Evolutionary conservation across 805 yeast species (phyloP).

Genomic region (Candida schatavii): DNA sequence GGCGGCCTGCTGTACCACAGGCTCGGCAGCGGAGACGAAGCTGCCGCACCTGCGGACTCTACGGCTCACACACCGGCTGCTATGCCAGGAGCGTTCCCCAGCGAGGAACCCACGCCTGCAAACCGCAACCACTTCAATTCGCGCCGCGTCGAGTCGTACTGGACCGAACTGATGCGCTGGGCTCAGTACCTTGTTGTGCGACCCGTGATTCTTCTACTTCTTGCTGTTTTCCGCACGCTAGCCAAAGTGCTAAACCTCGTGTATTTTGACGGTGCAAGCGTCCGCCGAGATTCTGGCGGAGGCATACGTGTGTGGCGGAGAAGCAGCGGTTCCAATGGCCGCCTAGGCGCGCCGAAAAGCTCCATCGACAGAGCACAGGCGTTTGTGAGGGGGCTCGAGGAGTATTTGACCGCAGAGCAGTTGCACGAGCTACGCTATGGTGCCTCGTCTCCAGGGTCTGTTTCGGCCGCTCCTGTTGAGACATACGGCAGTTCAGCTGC

Average conservation of each 20-base stretch:
- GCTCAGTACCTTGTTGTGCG: slow-evolving; percentile 17
- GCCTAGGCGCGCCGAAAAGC: slow-evolving; percentile 20
- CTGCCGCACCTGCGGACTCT: neutral
- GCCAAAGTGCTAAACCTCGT: slow-evolving; percentile 22
- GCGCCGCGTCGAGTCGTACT: slow-evolving; percentile 9
- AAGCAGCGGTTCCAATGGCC: neutral
- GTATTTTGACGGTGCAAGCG: slow-evolving; percentile 14
- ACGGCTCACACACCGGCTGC: neutral
- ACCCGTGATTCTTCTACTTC: slow-evolving; percentile 23
- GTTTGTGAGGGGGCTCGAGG: slow-evolving; percentile 53
- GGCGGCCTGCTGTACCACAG: neutral
- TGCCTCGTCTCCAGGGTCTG: too few species aligned
- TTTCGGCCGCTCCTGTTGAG: too few species aligned
- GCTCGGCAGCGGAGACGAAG: neutral
- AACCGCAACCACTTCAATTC: slow-evolving; percentile 17
- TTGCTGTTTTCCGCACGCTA: slow-evolving; percentile 20
- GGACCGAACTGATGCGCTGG: slow-evolving; percentile 6
- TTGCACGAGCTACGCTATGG: neutral
- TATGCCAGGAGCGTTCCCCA: slow-evolving; percentile 1
- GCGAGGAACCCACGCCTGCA: neutral
- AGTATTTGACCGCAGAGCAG: slow-evolving; percentile 28
- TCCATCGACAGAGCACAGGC: slow-evolving; percentile 53
- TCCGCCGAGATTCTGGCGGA: neutral
- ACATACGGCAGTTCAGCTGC: too few species aligned
- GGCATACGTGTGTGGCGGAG: neutral